Evolutionary conservation across 1,139 yeast genomes (phyloP).

Genomic region (Suhomyces bolitotheri): DNA sequence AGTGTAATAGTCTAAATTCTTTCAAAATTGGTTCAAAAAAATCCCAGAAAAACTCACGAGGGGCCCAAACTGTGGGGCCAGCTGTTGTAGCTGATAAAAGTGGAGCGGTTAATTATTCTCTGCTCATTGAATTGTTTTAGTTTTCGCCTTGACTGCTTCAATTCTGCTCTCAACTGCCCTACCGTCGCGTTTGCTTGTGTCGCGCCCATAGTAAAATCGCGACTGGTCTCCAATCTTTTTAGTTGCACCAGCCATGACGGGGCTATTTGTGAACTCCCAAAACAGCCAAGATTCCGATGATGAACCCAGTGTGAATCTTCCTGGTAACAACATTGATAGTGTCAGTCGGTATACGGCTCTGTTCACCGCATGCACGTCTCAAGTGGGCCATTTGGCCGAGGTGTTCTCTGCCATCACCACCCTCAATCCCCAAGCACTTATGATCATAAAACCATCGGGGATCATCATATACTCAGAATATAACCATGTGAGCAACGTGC

Average conservation of each 20-base stretch:
- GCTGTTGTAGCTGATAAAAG: too few species aligned
- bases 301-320: slow-evolving; percentile 4
- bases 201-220: too few species aligned
- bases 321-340: neutral
- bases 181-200: neutral
- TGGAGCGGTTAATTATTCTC: neutral
- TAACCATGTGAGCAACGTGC: slow-evolving; percentile 41
- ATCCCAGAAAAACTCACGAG: too few species aligned
- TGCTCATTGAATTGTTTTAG: neutral
- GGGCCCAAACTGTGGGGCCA: too few species aligned
- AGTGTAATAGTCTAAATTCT: too few species aligned
- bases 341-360: slow-evolving; percentile 9
- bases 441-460: slow-evolving; percentile 36
- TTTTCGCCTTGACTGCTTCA: neutral
- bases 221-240: slow-evolving; percentile 3
- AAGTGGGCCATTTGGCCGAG: slow-evolving; percentile 42
- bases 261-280: slow-evolving; percentile 12
- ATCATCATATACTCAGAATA: slow-evolving; percentile 37
- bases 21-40: too few species aligned
- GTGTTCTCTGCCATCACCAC: slow-evolving; percentile 36
- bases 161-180: neutral
- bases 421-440: slow-evolving; percentile 36
- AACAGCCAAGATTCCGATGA: slow-evolving; percentile 5
- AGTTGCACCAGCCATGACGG: slow-evolving; percentile 6
- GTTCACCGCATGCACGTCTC: slow-evolving; percentile 42